Evolutionary conservation across 768 basidiomycete genomes (phyloP), one percentile per base, ranked within the genome.

Genomic region (Termitomyces sp.): DNA sequence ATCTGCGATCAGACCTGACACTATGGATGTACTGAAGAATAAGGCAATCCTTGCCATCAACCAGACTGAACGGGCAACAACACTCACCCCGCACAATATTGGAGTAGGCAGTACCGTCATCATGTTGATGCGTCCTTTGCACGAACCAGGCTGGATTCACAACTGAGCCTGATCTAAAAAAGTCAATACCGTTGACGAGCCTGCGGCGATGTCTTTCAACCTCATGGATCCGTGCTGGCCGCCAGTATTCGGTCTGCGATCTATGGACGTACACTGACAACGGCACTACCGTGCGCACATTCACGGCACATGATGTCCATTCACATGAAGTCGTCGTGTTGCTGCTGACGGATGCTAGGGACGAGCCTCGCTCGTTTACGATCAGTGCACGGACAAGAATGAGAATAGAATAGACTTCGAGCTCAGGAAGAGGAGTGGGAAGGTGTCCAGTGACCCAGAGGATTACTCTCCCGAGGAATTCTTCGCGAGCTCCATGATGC

Each of bases 181-280:
- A 84, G 70, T 86, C 42, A 86, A 86, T 61, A 80, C 79, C 3
- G 69, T 83, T 42, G 72, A 82, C 58, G 71, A 80, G 62, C 75
- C 83, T 5, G 70, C 80, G 0, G 72, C 71, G 44, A 71, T 86
- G 75, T 78, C 71, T 68, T 86, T 86, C 70, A 82, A 76, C 56
- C 67, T 86, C 52, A 0, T 86, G 80, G 80, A 80, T 86, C 61
- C 78, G 83, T 24, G 84, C 84, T 1, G 85, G 84, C 10, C 74
- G 80, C 36, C 77, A 83, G 68, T 86, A 86, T 63, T 68, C 77
- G 22, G 81, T 86, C 53, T 73, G 83, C 85, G 88, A 90, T 64
- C 74, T 89, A 2, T 90, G 88, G 88, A 67, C 81, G 4, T 87
- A 89, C n/a, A n/a, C n/a, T n/a, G n/a, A n/a, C 66, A 88, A 87